Percentiles rank a stretch among this genome's conserved stretches.
Conservation (phyloP, 23 red algal species). For the Agarophyton chilense region DNA sequence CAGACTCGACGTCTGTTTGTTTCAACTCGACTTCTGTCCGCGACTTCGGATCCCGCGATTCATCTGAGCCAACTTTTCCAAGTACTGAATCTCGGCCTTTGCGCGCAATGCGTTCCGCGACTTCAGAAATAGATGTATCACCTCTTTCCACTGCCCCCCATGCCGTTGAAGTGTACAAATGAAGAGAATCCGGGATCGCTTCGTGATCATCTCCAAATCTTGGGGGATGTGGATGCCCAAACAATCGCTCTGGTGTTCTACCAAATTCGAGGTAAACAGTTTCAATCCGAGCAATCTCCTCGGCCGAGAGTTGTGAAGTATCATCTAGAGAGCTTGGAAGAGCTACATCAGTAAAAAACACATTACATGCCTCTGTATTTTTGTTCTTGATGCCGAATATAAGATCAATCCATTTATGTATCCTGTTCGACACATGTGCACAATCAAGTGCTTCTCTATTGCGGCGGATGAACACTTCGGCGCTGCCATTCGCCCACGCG, state of each 20-base stretch:
- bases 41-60: not conserved
- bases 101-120: not conserved
- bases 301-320: not conserved
- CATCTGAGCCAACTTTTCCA: not conserved
- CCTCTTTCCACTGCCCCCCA: not conserved
- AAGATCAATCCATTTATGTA: conserved; percentile 89
- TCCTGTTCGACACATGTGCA: conserved; percentile 58
- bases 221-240: conserved; percentile 66
- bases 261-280: conserved; percentile 84
- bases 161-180: not conserved
- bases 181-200: not conserved
- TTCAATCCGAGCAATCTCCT: conserved; percentile 61
- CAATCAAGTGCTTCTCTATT: conserved; percentile 71
- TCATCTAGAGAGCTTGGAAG: conserved; percentile 61
- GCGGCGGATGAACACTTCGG: conserved; percentile 65
- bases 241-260: conserved; percentile 72
- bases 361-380: conserved; percentile 53
- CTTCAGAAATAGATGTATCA: not conserved
- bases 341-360: conserved; percentile 77
- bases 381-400: conserved; percentile 86
- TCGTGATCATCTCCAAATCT: conserved; percentile 63
- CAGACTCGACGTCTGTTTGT: not conserved
- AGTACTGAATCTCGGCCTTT: not conserved
- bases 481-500: conserved; percentile 73
- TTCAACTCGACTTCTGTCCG: not conserved